A percentile compares a stretch with the other conserved stretches of the same genome.
Conservation (phyloP, 129 eudicot species). For the Chrysanthemum makinoi region DNA sequence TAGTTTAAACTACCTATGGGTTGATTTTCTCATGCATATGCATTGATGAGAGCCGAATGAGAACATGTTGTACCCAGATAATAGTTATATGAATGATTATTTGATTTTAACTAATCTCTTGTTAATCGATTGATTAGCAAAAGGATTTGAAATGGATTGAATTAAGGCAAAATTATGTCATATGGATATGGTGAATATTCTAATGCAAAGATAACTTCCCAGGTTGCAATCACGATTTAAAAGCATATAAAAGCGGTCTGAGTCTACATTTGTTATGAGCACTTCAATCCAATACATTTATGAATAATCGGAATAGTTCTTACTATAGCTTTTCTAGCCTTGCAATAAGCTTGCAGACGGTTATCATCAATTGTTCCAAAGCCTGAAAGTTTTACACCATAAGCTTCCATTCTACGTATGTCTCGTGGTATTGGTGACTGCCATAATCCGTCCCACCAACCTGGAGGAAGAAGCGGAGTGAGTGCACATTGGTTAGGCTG, state of each 20-base stretch:
- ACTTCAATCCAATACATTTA: conserved; percentile 34
- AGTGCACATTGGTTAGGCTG: conserved; percentile 60
- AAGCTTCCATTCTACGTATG: conserved; percentile 56
- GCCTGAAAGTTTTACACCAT: conserved; percentile 41
- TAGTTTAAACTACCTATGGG: no score
- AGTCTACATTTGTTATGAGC: conserved; percentile 18
- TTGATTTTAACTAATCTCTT: no score
- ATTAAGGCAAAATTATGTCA: no score
- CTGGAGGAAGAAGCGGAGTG: conserved; percentile 71
- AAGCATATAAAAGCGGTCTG: neutral
- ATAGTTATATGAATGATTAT: no score
- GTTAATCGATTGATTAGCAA: no score
- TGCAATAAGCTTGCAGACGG: conserved; percentile 42
- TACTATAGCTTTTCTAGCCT: conserved; percentile 33
- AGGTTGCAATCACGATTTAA: no score
- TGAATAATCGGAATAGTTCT: conserved; percentile 37
- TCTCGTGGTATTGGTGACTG: conserved; percentile 67
- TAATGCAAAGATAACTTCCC: no score
- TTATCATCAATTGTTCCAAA: conserved; percentile 51
- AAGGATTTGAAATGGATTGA: no score
- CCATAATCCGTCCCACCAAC: conserved; percentile 69
- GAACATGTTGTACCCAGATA: no score
- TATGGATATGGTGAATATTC: no score
- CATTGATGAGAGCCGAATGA: no score
- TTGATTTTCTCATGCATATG: no score